These are phyloP conservation scores for Hericium rajendrae DNA, from an alignment of 768 basidiomycete genomes.

Conservation along the genomic window DNA sequence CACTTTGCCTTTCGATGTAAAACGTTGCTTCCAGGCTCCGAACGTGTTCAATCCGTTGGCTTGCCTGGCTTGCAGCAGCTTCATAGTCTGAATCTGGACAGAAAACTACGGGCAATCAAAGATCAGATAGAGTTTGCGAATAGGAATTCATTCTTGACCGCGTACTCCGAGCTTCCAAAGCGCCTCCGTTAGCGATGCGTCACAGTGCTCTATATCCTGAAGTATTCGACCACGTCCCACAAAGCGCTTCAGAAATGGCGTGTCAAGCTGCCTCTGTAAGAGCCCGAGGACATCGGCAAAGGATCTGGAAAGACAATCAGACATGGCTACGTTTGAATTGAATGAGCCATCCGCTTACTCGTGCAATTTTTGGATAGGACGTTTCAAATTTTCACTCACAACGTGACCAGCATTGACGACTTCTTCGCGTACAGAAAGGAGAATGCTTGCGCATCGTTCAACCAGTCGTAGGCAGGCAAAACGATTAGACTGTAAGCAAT, in stretches of 20 bases:
- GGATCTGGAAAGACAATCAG: constrained; percentile 20
- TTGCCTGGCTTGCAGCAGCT: constrained; percentile 18
- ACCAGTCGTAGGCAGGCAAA: constrained; percentile 60
- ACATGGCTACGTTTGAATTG: no score
- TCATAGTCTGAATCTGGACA: constrained; percentile 43
- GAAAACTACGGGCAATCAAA: constrained; percentile 24
- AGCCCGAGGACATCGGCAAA: constrained; percentile 38
- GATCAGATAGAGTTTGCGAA: neutral
- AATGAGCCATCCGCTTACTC: constrained; percentile 29
- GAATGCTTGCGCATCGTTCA: constrained; percentile 59
- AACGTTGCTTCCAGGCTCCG: no score
- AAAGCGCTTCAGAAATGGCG: constrained; percentile 73
- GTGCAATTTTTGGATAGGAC: constrained; percentile 41
- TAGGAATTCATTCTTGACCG: constrained; percentile 8
- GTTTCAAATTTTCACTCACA: constrained; percentile 37
- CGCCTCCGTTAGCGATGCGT: constrained; percentile 43
- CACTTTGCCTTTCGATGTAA: no score
- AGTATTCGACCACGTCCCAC: constrained; percentile 63
- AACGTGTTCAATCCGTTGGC: no score
- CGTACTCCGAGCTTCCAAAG: constrained; percentile 44
- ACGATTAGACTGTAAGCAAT: constrained; percentile 49
- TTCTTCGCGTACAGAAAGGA: constrained; percentile 53
- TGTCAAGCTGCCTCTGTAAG: constrained; percentile 45
- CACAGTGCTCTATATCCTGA: constrained; percentile 40
- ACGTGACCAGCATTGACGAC: constrained; percentile 44